Base-by-base conservation (phyloP, 768 basidiomycete species). In the Russula dissimulans region DNA sequence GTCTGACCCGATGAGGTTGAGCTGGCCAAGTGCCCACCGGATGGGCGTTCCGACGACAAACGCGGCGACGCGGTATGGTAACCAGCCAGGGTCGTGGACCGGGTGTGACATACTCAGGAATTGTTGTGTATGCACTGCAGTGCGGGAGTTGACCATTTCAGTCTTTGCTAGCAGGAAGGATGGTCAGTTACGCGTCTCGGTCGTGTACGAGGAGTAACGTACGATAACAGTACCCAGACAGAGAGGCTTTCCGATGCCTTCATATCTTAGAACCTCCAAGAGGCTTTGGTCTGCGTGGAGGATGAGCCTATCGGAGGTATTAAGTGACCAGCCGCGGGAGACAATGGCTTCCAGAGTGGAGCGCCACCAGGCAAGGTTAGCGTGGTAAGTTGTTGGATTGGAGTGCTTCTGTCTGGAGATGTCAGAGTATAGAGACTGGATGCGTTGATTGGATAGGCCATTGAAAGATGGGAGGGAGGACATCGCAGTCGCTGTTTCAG, bases 361-460 rank as follows among this genome's bases (percentile, higher is more conserved):
- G 38, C 80, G 82, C 95, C 95, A 97, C 94, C 94, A 97, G 56
- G 86, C 82, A 34, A 92, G 75, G 68, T 90, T 89, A 11, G 90
- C 82, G 51, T 82, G 73, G 70, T 86, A 97, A 4, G 90, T 85
- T 2, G 86, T 79, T 0, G 91, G 88, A 70, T 97, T 95, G 1
- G 91, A 87, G 50, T 82, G 76, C 67, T 87, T 90, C 73, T 95
- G 91, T 12, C 84, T 77, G 0, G 89, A 83, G 59, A 95, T 84
- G 68, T 95, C 92, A 8, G 93, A 88, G 73, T 95, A 97, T 7
- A 97, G 77, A 0, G 92, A 83, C 62, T 88, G 84, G 0, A 91
- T 76, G 8, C 89, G 83, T 17, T 67, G 74, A 1, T 71, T 69
- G 0, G 83, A 80, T 3, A 79, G 75, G 0, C 74, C 72, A 9